Base-by-base conservation (phyloP, 768 basidiomycete species). In the Kwoniella sp. region DNA sequence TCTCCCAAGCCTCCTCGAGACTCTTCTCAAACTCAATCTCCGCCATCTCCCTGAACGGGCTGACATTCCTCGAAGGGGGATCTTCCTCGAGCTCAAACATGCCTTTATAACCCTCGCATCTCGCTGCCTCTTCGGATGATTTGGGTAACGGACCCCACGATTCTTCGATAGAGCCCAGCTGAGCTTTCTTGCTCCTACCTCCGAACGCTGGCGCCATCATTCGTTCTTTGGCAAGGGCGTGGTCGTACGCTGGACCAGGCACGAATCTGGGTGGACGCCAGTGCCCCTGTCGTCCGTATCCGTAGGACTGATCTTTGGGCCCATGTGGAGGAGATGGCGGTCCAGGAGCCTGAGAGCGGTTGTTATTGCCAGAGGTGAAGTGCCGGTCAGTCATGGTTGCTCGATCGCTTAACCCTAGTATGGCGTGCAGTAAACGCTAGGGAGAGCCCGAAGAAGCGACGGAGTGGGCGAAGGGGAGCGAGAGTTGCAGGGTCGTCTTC, bases 61-160 rank as follows among this genome's bases (percentile, higher is more conserved):
- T 61, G n/a, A 69, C 67, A 41, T 55, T 65, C 25, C 74, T 50
- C 26, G 68, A 70, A 12, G 72, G 74, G 0, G 74, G 74, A 62
- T 73, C 72, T 15, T 63, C 65, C 29, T 67, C 64, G 22, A 73
- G 56, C 25, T 70, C 58, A 47, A 76, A 76, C 72, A 76, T 72
- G 20, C 73, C 73, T n/a, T 66, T 63, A 1, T 50, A 22, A 25
- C 50, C 64, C 15, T 47, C 26, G 26, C 23, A 52, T 22, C 2
- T 9, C 47, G 25, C 61, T 37, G 4, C 28, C 62, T 34, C 34
- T 11, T 23, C 50, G 4, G 11, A 13, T 2, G 23, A 28, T 17
- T 51, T 4, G 7, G 61, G 61, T 23, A 52, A 15, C 8, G 66
- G 55, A 7, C 72, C 71, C 74, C 74, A 76, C 20, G 61, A 65